Percentiles rank a stretch among this genome's conserved stretches.
Evolutionary conservation across 345 rosid genomes (phyloP).

Genomic region (Arabidopsis suecica): DNA sequence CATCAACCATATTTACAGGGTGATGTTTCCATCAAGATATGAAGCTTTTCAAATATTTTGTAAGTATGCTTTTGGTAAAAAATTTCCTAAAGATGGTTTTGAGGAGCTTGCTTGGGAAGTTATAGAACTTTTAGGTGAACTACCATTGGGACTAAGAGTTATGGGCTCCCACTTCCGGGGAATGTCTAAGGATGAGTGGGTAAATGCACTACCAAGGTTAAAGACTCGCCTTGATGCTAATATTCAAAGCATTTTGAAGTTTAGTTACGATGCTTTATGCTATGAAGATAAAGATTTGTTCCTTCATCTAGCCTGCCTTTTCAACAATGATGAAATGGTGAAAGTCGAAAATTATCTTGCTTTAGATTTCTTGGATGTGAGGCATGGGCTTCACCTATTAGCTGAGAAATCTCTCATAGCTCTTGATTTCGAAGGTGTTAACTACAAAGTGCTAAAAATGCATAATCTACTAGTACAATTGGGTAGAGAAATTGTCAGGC

Average conservation of each 20-base stretch:
- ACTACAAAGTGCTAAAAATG: background rate
- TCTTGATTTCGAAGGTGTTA: background rate
- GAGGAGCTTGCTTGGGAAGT: background rate
- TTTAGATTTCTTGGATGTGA: background rate
- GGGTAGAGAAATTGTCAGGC: background rate
- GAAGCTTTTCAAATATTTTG: background rate
- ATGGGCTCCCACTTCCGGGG: background rate
- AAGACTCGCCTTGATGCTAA: background rate
- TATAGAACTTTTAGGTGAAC: background rate
- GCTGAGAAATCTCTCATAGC: background rate
- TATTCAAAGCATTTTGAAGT: background rate
- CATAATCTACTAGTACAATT: background rate
- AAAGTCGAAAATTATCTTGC: background rate
- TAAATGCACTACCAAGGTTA: background rate
- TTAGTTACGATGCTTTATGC: background rate
- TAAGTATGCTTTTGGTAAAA: background rate
- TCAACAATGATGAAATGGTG: background rate
- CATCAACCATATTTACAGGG: background rate
- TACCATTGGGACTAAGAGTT: background rate
- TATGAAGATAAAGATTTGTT: background rate
- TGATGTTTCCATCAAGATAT: background rate
- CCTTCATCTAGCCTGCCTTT: background rate
- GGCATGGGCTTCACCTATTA: background rate
- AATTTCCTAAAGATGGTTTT: background rate
- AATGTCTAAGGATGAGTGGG: background rate